Evolutionary conservation across 129 eudicot species (phyloP).

Genomic region (Arctium minus): DNA sequence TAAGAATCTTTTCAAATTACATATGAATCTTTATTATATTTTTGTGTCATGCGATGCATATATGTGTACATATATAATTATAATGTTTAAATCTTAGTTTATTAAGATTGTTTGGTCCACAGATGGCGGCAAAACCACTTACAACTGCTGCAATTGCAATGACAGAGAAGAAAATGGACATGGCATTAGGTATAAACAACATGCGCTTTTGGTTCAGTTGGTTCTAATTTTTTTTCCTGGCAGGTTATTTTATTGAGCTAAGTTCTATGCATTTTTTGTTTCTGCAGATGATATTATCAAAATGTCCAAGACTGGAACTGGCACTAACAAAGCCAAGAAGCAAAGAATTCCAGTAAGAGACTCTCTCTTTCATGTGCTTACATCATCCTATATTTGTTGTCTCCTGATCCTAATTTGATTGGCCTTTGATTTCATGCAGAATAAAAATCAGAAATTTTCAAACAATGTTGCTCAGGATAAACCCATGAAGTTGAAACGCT

Average conservation of each 20-base stretch:
- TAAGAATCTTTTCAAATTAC: not conserved
- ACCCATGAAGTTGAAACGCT: constrained; percentile 46
- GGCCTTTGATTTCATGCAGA: constrained; percentile 39
- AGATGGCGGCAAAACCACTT: constrained; percentile 88
- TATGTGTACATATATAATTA: not conserved
- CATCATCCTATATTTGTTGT: not conserved
- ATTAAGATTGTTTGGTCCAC: constrained; percentile 1
- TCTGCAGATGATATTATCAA: constrained; percentile 80
- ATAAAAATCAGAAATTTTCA: constrained; percentile 40
- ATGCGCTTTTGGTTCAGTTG: not conserved
- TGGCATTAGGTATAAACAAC: constrained; percentile 63
- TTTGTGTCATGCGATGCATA: not conserved
- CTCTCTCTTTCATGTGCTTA: not conserved
- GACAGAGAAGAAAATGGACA: constrained; percentile 97
- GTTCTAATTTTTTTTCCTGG: not conserved
- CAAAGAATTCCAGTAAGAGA: constrained; percentile 72
- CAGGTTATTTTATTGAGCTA: not conserved
- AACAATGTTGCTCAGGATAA: constrained; percentile 54
- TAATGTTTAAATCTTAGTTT: not conserved
- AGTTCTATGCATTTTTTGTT: not conserved
- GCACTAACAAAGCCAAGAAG: constrained; percentile 43
- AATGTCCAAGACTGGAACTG: constrained; percentile 64
- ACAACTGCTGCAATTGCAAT: constrained; percentile 89
- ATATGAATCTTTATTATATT: not conserved
- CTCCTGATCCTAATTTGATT: not conserved